A percentile compares a stretch with the other conserved stretches of the same genome.
phyloP scores from a whole-genome alignment of 208 protist genomes.

The Herpetomonas samuelpessoai region DNA sequence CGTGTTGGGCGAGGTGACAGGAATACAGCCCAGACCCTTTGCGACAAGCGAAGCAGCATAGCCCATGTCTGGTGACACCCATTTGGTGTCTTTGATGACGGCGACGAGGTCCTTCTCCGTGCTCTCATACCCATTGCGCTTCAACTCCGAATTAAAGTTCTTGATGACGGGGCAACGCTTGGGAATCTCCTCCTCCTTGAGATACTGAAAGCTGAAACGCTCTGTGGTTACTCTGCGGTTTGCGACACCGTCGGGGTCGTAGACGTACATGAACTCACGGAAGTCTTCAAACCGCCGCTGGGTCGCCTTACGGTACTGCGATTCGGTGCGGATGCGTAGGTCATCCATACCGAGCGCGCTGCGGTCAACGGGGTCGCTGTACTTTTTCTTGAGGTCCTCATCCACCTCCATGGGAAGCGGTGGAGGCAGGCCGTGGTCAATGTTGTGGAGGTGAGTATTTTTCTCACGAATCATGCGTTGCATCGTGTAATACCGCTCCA shows the following conservation, averaged over 20 bases:
- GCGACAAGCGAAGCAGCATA: conserved; percentile 49
- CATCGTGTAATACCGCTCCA: conserved; percentile 55
- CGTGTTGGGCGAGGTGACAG: conserved; percentile 58
- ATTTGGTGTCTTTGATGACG: conserved; percentile 33
- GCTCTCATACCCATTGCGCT: conserved; percentile 28
- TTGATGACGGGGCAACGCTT: conserved; percentile 50
- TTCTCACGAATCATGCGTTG: conserved; percentile 46
- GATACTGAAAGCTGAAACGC: conserved; percentile 65
- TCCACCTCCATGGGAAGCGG: conserved; percentile 64
- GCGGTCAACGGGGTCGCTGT: conserved; percentile 31
- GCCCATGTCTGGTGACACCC: conserved; percentile 48
- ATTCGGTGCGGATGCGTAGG: conserved; percentile 45
- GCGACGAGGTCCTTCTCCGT: conserved; percentile 37
- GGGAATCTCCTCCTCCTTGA: conserved; percentile 58
- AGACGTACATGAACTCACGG: conserved; percentile 75
- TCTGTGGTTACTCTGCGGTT: conserved; percentile 42
- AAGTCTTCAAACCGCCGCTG: conserved; percentile 76
- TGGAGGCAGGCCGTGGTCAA: conserved; percentile 70
- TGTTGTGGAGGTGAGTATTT: conserved; percentile 36
- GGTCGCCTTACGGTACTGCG: conserved; percentile 56
- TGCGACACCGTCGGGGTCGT: conserved; percentile 62
- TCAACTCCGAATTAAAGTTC: conserved; percentile 63
- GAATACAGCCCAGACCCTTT: conserved; percentile 50
- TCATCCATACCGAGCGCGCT: conserved; percentile 39
- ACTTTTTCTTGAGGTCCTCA: conserved; percentile 29